A percentile compares a stretch with the other conserved stretches of the same genome.
phyloP scores from a whole-genome alignment of 169 alveolate genomes.

The Plasmodium billcollinsi region DNA sequence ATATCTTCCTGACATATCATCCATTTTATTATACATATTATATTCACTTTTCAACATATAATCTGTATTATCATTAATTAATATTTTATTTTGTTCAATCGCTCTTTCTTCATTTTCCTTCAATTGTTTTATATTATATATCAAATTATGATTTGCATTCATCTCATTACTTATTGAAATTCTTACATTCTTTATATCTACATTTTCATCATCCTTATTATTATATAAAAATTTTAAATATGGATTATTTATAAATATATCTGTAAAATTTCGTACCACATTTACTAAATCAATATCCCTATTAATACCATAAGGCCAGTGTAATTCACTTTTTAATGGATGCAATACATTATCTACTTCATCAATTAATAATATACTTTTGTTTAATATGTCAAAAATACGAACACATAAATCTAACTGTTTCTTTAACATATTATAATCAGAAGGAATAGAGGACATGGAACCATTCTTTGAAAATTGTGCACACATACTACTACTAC shows the following conservation, averaged over 20 bases:
- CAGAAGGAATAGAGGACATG: not conserved
- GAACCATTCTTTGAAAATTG: slow-evolving; percentile 2
- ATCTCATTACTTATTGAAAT: slow-evolving; percentile 8
- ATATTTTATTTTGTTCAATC: slow-evolving; percentile 20
- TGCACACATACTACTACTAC: not conserved
- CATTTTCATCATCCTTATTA: slow-evolving; percentile 45
- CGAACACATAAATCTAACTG: slow-evolving; percentile 83
- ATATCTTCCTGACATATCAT: not conserved
- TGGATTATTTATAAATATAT: slow-evolving; percentile 75
- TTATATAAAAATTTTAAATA: slow-evolving; percentile 74
- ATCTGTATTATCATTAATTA: not conserved
- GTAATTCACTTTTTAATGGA: slow-evolving; percentile 94
- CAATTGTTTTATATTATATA: slow-evolving; percentile 27
- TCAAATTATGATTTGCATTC: slow-evolving; percentile 11
- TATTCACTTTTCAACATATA: too few relatives aligned
- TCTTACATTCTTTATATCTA: slow-evolving; percentile 65
- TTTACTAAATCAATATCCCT: slow-evolving; percentile 75
- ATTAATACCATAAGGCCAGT: slow-evolving; percentile 94
- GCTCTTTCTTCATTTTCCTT: slow-evolving; percentile 47
- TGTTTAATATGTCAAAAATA: slow-evolving; percentile 84
- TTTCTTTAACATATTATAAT: slow-evolving; percentile 76
- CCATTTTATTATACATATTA: not conserved
- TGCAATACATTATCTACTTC: slow-evolving; percentile 93
- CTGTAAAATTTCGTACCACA: slow-evolving; percentile 69
- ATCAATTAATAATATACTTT: slow-evolving; percentile 90